These are phyloP conservation scores for Solanum ossicruentum DNA, from an alignment of 257 asterid species.

Conservation along the genomic window DNA sequence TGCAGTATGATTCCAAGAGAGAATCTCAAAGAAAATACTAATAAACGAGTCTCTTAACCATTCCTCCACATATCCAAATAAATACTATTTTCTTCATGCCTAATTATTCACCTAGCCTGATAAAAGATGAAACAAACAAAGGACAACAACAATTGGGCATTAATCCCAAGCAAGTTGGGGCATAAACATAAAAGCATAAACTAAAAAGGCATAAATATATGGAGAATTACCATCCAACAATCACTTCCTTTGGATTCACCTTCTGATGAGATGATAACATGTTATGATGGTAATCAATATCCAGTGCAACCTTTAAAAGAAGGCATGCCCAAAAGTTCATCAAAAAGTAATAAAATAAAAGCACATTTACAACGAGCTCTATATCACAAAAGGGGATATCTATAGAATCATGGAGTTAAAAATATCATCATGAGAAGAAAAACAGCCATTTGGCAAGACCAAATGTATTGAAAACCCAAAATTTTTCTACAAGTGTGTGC, in stretches of 20 bases:
- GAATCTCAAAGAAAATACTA: too few species aligned
- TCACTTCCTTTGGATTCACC: conserved; percentile 90
- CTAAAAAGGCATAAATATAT: background rate
- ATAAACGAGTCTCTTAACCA: too few species aligned
- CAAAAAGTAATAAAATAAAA: background rate
- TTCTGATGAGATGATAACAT: conserved; percentile 86
- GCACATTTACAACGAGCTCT: background rate
- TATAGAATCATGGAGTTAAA: background rate
- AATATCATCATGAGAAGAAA: background rate
- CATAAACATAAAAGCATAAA: background rate
- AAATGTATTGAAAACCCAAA: too few species aligned
- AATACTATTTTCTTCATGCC: background rate
- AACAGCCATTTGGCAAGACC: background rate
- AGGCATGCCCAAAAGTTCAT: background rate
- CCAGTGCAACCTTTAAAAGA: conserved; percentile 71
- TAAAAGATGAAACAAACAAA: background rate
- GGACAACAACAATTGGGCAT: background rate
- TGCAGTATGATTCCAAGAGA: too few species aligned
- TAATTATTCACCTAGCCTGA: background rate
- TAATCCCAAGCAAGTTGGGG: background rate
- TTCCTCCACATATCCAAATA: background rate
- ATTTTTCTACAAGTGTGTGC: background rate
- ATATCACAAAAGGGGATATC: background rate
- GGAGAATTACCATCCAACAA: conserved; percentile 80
- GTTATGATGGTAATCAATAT: conserved; percentile 89